Evolutionary conservation across 441 rosid genomes (phyloP), one percentile per base, ranked within the genome.

Genomic region (Erodium chrysanthum): DNA sequence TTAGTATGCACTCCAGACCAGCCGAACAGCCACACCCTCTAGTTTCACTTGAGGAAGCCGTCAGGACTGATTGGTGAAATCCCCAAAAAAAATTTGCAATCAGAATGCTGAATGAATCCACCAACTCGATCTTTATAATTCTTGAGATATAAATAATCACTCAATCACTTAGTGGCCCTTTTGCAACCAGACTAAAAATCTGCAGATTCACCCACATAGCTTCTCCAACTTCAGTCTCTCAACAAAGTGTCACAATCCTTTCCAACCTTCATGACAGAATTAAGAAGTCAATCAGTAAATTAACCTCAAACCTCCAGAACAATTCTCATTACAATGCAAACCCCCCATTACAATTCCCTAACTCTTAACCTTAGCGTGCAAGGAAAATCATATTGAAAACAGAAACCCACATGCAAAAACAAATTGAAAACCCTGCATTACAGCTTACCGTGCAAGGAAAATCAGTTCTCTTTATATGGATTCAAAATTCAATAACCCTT

Each of bases 1-100:
- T 77, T 60, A 91, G 68, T 75, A 94, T 60, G 94, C 98, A 94
- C 81, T 94, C 98, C 96, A 94, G 96, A 85, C 85, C 96, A 83
- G 83, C 96, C 81, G 75, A 67, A 73, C 82, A 87, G 62, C 81
- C 76, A 78, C 71, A 71, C 76, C 90, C 84, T 59, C 85, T 76
- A 68, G 76, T 81, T 74, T 82, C 92, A 42, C 83, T 70, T 37
- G 91, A 75, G 17, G 85, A 76, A 85, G 84, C 92, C 91, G 83
- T 83, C 75, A 78, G 82, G n/a, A 70, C 80, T 56, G 67, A 33
- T 70, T 71, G 60, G 68, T 14, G 25, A 66, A 54, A 69, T 17
- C 66, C 73, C 70, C n/a, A 12, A 14, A 18, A 25, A 48, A 17
- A 40, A 5, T 17, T n/a, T 73, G 40, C 44, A 22, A 48, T 18